These are phyloP conservation scores for Beta corolliflora DNA, from an alignment of 179 eudicot genomes.

Conservation along the genomic window DNA sequence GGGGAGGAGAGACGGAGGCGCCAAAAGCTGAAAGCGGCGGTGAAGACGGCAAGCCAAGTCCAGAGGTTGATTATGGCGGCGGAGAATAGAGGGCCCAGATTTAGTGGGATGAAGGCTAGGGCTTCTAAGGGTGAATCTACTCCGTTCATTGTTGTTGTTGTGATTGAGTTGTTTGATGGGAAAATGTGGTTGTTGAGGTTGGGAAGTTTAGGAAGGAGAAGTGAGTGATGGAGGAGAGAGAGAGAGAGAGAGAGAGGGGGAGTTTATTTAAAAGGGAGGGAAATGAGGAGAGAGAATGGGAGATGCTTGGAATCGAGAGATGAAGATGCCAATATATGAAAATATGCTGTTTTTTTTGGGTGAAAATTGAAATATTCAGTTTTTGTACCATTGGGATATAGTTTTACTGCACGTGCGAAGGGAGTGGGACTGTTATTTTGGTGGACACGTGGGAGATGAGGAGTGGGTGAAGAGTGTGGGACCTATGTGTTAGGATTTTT, in stretches of 20 bases:
- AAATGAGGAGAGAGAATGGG: slow-evolving; percentile 14
- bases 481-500: no score
- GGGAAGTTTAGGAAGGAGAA: background rate
- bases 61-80: slow-evolving; percentile 44
- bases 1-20: slow-evolving; percentile 14
- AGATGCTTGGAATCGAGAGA: slow-evolving; percentile 40
- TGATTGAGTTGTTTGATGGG: background rate
- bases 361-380: background rate
- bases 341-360: slow-evolving; percentile 20
- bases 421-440: background rate
- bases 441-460: background rate
- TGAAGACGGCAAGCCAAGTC: slow-evolving; percentile 57
- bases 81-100: slow-evolving; percentile 34
- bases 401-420: background rate
- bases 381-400: background rate
- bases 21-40: slow-evolving; percentile 51
- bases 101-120: slow-evolving; percentile 18
- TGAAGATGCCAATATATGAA: slow-evolving; percentile 28
- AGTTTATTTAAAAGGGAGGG: slow-evolving; percentile 9
- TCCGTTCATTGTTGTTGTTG: slow-evolving; percentile 25
- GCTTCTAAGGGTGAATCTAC: slow-evolving; percentile 29
- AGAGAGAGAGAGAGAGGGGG: background rate
- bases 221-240: background rate
- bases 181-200: background rate
- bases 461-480: background rate